phyloP scores from a whole-genome alignment of 2,329 filamentous ascomycete species.

The Beauveria scarabaeidicola region DNA sequence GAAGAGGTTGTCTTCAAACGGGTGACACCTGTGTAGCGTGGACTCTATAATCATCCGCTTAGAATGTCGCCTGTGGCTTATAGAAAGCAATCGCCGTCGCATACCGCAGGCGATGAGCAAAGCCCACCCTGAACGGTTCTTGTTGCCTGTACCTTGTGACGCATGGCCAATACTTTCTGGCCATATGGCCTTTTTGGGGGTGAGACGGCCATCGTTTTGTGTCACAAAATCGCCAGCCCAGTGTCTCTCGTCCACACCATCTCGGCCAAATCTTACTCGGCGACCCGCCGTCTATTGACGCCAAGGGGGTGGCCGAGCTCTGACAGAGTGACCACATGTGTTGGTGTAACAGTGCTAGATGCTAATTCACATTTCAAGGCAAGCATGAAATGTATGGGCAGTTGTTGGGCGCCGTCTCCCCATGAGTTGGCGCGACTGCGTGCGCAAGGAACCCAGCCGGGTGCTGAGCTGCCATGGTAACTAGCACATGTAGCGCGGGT shows the following conservation, averaged over 20 bases:
- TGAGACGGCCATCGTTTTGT: background rate
- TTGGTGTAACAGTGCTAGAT: background rate
- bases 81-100: background rate
- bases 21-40: background rate
- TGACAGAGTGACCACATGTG: background rate
- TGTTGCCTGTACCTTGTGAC: too few relatives aligned
- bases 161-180: too few relatives aligned
- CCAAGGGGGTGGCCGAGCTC: background rate
- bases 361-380: too few relatives aligned
- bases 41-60: background rate
- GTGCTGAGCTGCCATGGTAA: too few relatives aligned
- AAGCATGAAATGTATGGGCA: too few relatives aligned
- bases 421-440: too few relatives aligned
- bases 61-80: background rate
- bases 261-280: conserved; percentile 5
- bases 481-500: too few relatives aligned
- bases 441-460: too few relatives aligned
- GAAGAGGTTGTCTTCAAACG: too few relatives aligned
- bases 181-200: too few relatives aligned
- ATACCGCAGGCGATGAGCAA: too few relatives aligned
- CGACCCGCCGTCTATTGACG: background rate
- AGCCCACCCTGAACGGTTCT: background rate
- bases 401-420: too few relatives aligned
- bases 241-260: background rate
- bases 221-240: background rate